Base-by-base conservation (phyloP, 192 early-diverging fungal genomes). In the Oehlia diaphana region DNA sequence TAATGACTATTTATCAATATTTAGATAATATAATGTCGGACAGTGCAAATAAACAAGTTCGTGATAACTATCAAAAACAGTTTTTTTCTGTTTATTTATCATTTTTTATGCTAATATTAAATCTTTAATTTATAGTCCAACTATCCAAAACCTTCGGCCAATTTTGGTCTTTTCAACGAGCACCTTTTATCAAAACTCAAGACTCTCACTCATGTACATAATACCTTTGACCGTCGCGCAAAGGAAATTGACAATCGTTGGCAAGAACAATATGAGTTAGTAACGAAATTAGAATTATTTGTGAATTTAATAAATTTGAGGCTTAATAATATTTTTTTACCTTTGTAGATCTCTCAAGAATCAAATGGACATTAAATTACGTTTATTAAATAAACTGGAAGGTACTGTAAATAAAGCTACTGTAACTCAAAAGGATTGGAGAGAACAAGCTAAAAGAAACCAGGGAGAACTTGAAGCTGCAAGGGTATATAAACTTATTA, bases 211-310 rank as follows among this genome's bases (percentile, higher is more conserved):
- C 79, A 80, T 28, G 53, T 83, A 33, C 79, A 81, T 53, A 78
- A 82, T 28, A 68, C 72, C 2, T 86, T 86, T 80, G 86, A 84
- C 3, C 81, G 78, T 61, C 82, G 81, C 31, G 76, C 68, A 23
- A 86, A 86, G 28, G 82, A 84, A 68, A 65, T 86, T 42, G 81
- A 83, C 67, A 78, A 81, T 50, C 83, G 82, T 31, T 76, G 83
- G 8, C 82, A 81, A 26, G 76, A 80, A 12, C 83, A 84, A 64
- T 70, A 84, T 2, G 44, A 79, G 83, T 84, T 78, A 79, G 83
- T 79, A 69, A 14, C 13, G 16, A 58, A 72, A 44, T 28, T 8
- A 16, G 31, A 42, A 23, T 4, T 8, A 35, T 13, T 35, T n/a
- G 9, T 5, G 39, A 4, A 4, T 63, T 77, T 67, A 10, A 58